These are phyloP conservation scores for Dioszegia crocea DNA, from an alignment of 768 basidiomycete species.

Conservation along the genomic window DNA sequence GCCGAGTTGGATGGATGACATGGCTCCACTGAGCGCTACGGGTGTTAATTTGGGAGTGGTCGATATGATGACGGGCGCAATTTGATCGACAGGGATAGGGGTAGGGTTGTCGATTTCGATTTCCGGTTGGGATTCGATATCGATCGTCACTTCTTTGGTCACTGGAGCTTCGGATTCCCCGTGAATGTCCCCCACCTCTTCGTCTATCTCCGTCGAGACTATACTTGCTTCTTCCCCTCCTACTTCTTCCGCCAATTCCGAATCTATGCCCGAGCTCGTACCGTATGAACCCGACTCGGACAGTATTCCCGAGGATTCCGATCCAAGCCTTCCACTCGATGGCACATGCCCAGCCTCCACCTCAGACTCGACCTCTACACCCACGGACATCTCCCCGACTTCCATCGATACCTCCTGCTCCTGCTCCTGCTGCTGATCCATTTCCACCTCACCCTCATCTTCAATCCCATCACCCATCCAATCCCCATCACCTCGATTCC, in stretches of 20 bases:
- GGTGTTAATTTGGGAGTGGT: not conserved
- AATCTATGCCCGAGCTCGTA: too few relatives aligned
- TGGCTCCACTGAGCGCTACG: not conserved
- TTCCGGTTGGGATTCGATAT: too few relatives aligned
- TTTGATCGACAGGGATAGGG: too few relatives aligned
- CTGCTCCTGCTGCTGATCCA: too few relatives aligned
- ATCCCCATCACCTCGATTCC: constrained; percentile 23
- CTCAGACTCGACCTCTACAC: too few relatives aligned
- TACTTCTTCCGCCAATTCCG: not conserved
- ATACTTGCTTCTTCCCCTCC: not conserved
- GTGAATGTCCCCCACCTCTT: not conserved
- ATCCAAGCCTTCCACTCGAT: too few relatives aligned
- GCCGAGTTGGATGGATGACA: constrained; percentile 7
- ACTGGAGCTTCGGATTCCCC: too few relatives aligned
- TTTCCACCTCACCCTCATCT: not conserved
- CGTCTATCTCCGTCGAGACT: not conserved
- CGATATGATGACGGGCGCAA: too few relatives aligned
- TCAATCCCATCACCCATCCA: not conserved
- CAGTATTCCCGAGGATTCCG: too few relatives aligned
- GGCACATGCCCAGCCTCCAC: too few relatives aligned
- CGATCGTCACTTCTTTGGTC: not conserved
- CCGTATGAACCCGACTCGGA: not conserved
- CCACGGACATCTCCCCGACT: too few relatives aligned
- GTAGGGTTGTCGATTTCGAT: not conserved
- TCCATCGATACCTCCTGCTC: too few relatives aligned